These are phyloP conservation scores for Phlyctochytrium arcticum DNA, from an alignment of 192 early-diverging fungal genomes.

Conservation along the genomic window DNA sequence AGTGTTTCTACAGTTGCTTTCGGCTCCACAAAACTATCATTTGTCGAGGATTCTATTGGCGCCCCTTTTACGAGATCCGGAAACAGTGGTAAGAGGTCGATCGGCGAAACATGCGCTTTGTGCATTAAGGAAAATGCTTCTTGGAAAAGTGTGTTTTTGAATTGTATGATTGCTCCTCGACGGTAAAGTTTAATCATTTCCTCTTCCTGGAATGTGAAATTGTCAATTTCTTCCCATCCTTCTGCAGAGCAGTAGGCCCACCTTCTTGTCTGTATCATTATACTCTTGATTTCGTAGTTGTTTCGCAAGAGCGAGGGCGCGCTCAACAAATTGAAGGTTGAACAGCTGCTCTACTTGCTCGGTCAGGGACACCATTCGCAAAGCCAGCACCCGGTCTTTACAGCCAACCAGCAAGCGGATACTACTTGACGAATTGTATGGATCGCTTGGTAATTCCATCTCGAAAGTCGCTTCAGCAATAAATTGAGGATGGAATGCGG, in stretches of 20 bases:
- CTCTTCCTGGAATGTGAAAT: neutral
- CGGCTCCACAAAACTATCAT: too few species aligned
- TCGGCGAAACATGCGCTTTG: slow-evolving; percentile 63
- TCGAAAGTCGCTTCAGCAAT: slow-evolving; percentile 44
- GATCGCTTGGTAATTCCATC: slow-evolving; percentile 38
- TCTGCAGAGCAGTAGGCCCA: too few species aligned
- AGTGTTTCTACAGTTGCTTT: too few species aligned
- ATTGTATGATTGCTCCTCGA: slow-evolving; percentile 58
- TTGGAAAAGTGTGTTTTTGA: slow-evolving; percentile 64
- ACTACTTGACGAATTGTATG: slow-evolving; percentile 11
- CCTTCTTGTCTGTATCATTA: slow-evolving; percentile 26
- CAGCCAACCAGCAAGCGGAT: slow-evolving; percentile 55
- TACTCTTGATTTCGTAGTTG: slow-evolving; percentile 53
- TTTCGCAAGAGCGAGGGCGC: slow-evolving; percentile 57
- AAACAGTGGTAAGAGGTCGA: slow-evolving; percentile 37
- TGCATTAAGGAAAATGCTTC: slow-evolving; percentile 58
- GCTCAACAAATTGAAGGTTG: slow-evolving; percentile 51
- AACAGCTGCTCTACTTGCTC: slow-evolving; percentile 61
- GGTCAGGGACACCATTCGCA: slow-evolving; percentile 55
- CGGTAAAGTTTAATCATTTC: slow-evolving; percentile 40
- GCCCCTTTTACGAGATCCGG: neutral
- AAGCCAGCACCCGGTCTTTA: slow-evolving; percentile 52
- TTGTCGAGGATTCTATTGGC: too few species aligned
- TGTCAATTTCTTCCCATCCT: neutral
- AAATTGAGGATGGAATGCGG: slow-evolving; percentile 22